Evolutionary conservation across 257 asterid genomes (phyloP).

Genomic region (Cordia subcordata): DNA sequence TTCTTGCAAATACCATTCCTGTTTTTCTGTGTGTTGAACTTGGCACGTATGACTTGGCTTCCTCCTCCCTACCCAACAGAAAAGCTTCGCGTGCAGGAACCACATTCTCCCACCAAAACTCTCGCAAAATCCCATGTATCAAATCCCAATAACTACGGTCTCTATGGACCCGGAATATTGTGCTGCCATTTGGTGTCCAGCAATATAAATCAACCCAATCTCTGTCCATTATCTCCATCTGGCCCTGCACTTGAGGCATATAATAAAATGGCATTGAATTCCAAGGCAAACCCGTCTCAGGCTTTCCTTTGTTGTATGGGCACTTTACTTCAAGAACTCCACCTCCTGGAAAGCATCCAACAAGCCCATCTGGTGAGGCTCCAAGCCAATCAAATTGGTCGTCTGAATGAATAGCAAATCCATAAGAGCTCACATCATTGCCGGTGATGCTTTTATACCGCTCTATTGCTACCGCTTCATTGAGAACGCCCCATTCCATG

Average conservation of each 20-base stretch:
- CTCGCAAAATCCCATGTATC: conserved; percentile 58
- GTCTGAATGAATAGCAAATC: conserved; percentile 73
- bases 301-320: conserved; percentile 89
- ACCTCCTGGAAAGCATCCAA: conserved; percentile 56
- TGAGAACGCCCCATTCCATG: conserved; percentile 92
- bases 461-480: conserved; percentile 77
- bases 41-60: conserved; percentile 59
- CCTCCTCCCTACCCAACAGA: conserved; percentile 58
- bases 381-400: conserved; percentile 74
- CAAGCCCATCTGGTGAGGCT: conserved; percentile 92
- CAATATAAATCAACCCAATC: conserved; percentile 94
- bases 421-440: conserved; percentile 65
- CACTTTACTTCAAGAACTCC: conserved; percentile 96
- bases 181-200: conserved; percentile 92
- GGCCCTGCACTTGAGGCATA: conserved; percentile 99
- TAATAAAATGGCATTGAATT: conserved; percentile 74
- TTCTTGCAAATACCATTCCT: conserved; percentile 59
- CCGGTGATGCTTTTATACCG: conserved; percentile 83
- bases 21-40: conserved; percentile 62
- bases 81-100: conserved; percentile 81
- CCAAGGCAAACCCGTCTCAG: conserved; percentile 81
- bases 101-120: conserved; percentile 98
- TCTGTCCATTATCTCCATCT: conserved; percentile 91
- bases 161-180: conserved; percentile 69
- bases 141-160: conserved; percentile 71